Percentiles rank a stretch among this genome's conserved stretches.
Evolutionary conservation across 305 asterid genomes (phyloP).

Genomic region (Fraxinus ornus): DNA sequence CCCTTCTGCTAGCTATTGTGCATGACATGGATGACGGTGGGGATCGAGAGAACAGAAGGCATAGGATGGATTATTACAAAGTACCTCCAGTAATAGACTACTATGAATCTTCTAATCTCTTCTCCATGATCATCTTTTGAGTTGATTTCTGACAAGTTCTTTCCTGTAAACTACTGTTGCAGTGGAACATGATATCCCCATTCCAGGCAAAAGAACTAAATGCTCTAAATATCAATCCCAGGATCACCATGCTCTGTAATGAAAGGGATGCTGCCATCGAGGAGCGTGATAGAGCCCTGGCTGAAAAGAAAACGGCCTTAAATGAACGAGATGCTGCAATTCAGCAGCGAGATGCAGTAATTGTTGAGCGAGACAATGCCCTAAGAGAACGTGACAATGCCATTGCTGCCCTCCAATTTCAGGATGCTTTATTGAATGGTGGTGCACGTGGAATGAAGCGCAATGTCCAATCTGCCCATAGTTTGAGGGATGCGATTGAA

Average conservation of each 20-base stretch:
- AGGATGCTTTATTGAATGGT: conserved; percentile 37
- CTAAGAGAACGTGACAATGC: conserved; percentile 75
- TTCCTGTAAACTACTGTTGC: conserved; percentile 16
- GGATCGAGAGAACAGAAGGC: conserved; percentile 50
- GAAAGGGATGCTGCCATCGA: conserved; percentile 65
- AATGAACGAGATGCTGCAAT: conserved; percentile 58
- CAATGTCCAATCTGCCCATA: conserved; percentile 32
- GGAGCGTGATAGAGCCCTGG: conserved; percentile 62
- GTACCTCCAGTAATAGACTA: conserved; percentile 42
- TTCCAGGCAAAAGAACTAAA: conserved; percentile 56
- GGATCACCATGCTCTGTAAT: conserved; percentile 45
- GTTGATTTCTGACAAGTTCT: conserved; percentile 9
- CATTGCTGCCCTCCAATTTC: conserved; percentile 78
- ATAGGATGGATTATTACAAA: conserved; percentile 48
- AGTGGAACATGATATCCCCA: conserved; percentile 58
- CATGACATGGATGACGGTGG: conserved; percentile 53
- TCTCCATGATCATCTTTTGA: neutral
- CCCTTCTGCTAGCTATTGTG: neutral
- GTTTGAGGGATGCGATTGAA: conserved; percentile 34
- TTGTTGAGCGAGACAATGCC: conserved; percentile 61
- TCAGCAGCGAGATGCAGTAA: conserved; percentile 53
- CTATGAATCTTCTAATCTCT: neutral
- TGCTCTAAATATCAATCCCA: conserved; percentile 43
- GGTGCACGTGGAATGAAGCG: conserved; percentile 45
- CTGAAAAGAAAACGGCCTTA: conserved; percentile 51